Evolutionary conservation across 495 filamentous ascomycete species (phyloP), one percentile per base, ranked within the genome.

Genomic region (Tuber aestivum): DNA sequence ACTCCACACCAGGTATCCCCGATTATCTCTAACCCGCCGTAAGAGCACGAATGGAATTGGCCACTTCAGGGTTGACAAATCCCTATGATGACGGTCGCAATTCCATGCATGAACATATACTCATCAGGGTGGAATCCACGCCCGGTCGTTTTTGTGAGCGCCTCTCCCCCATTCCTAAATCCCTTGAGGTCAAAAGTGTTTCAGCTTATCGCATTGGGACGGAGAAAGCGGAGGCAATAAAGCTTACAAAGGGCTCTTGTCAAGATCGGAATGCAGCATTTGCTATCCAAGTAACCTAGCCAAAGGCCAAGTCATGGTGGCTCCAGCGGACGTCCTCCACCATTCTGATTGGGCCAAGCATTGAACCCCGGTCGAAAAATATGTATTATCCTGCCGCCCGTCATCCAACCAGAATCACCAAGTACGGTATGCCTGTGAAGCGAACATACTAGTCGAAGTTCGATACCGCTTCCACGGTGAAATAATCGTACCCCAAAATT

Each of bases 91-190:
- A 32, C 56, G 56, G 56, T n/a, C n/a, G 32, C n/a, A 65, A 65
- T n/a, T n/a, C 56, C 56, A 65, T 27, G 56, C 56, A 65, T 65
- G 56, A 65, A 18, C n/a, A 65, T 65, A 61, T 32, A 65, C 56
- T 10, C 56, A 32, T 18, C 56, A 65, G 56, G 56, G 56, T 27
- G 12, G 32, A n/a, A 65, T 65, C 56, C 27, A 65, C 56, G 27
- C 27, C 56, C 56, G 56, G 56, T 61, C n/a, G n/a, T 32, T 6
- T 65, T 10, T 65, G 56, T 32, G 21, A 32, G 27, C 56, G 10
- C 27, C 18, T 65, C 56, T 32, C 32, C n/a, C 56, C 6, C 56
- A 32, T 65, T 65, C 56, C n/a, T 1, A 61, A 9, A 61, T n/a
- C 50, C 50, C 50, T n/a, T 9, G 23, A 21, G n/a, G 56, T 65